Conservation (phyloP, 108 stramenopile species). For the Skeletonema tropicum region DNA sequence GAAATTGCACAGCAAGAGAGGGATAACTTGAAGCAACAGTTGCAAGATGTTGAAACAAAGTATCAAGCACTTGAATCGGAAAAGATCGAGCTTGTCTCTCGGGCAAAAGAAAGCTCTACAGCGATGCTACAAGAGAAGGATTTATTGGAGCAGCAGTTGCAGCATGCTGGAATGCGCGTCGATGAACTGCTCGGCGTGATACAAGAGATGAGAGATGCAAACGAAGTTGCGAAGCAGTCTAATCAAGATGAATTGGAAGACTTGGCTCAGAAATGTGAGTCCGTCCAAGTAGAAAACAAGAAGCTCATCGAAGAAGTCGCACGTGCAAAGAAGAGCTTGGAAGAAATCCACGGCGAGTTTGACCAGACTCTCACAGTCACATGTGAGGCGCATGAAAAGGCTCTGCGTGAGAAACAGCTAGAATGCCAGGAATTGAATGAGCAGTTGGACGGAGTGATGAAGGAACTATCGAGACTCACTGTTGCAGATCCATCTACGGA, state of each 20-base stretch:
- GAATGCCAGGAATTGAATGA: not conserved
- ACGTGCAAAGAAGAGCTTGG: not conserved
- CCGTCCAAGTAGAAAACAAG: not conserved
- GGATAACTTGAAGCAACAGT: slow-evolving; percentile 8
- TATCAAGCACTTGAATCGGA: slow-evolving; percentile 8
- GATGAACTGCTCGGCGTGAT: slow-evolving; percentile 2
- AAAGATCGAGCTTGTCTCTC: not conserved
- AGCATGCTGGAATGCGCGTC: slow-evolving; percentile 1
- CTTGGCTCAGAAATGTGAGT: not conserved
- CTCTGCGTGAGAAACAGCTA: slow-evolving; percentile 1
- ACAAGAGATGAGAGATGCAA: not conserved
- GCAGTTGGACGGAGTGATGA: not conserved
- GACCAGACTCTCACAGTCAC: not conserved
- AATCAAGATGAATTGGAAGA: not conserved
- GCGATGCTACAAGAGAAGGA: slow-evolving; percentile 2
- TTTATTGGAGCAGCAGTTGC: slow-evolving; percentile 8
- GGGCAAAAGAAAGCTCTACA: not conserved
- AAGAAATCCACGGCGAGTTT: not conserved
- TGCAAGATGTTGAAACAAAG: slow-evolving; percentile 2
- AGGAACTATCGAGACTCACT: not conserved
- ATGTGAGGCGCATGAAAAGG: not conserved
- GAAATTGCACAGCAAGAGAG: slow-evolving; percentile 1
- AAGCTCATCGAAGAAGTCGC: not conserved
- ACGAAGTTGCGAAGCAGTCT: not conserved
- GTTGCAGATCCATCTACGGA: no score